Conservation (phyloP, 306 rosid species). For the Aeschynomene evenia region DNA sequence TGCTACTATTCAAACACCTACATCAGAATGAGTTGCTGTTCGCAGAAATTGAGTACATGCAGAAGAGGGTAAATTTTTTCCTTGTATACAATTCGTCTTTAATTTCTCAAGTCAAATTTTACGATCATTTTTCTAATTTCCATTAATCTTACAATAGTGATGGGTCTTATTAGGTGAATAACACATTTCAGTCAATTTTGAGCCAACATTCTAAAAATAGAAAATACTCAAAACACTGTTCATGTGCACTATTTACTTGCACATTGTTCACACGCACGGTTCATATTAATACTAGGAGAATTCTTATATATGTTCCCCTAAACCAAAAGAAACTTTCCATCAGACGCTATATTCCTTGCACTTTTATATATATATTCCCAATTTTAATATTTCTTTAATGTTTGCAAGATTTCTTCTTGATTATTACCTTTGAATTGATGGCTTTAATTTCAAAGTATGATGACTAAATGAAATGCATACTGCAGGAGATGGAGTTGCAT, state of each 20-base stretch:
- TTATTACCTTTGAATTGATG: not conserved
- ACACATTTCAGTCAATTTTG: too few species aligned
- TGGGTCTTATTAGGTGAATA: too few species aligned
- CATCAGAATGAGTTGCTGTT: conserved; percentile 79
- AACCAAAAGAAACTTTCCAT: too few species aligned
- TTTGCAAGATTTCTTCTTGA: not conserved
- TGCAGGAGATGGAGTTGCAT: conserved; percentile 84
- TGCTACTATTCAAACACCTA: not conserved
- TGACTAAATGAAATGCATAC: not conserved
- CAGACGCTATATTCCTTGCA: too few species aligned
- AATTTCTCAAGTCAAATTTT: not conserved
- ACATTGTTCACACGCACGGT: too few species aligned
- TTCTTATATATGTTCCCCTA: too few species aligned
- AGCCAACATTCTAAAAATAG: too few species aligned
- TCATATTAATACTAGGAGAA: too few species aligned
- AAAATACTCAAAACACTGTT: too few species aligned
- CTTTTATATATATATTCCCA: too few species aligned
- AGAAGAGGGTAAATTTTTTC: conserved; percentile 47
- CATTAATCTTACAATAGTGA: too few species aligned
- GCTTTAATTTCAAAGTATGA: not conserved
- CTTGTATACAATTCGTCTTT: not conserved
- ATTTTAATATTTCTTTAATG: not conserved
- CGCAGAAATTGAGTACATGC: conserved; percentile 85
- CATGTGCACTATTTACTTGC: too few species aligned
- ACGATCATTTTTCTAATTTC: not conserved